phyloP scores from a whole-genome alignment of 2,329 filamentous ascomycete genomes.

The Venturia effusa region DNA sequence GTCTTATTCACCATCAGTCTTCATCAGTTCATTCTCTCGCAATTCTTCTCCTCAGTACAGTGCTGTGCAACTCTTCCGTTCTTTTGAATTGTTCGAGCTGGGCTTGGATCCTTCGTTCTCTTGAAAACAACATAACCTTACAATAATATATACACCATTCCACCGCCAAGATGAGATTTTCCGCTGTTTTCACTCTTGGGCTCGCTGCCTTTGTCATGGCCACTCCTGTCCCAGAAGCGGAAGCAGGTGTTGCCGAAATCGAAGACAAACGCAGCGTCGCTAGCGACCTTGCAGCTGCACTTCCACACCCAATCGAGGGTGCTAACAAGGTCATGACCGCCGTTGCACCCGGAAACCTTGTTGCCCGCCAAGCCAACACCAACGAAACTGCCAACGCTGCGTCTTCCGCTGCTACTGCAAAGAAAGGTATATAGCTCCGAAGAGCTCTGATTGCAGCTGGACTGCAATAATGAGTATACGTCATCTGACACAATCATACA shows the following conservation, averaged over 20 bases:
- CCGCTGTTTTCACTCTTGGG: constrained; percentile 1
- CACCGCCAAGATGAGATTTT: constrained; percentile 1
- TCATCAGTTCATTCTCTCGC: not conserved
- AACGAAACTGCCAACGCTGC: not conserved
- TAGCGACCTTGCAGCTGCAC: not conserved
- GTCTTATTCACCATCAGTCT: not conserved
- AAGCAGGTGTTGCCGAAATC: constrained; percentile 2
- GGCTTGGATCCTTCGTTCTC: constrained; percentile 5
- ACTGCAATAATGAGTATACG: not conserved
- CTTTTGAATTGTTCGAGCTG: not conserved
- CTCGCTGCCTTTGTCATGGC: constrained; percentile 3
- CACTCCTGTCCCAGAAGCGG: not conserved
- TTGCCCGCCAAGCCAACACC: not conserved
- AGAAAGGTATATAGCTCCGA: not conserved
- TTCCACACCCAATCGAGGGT: not conserved
- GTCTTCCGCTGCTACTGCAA: not conserved
- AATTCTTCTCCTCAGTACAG: not conserved
- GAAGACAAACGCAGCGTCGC: not conserved
- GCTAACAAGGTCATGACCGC: constrained; percentile 4
- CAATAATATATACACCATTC: not conserved
- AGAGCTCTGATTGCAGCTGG: not conserved
- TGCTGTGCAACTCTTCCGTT: constrained; percentile 5
- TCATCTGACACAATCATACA: not conserved
- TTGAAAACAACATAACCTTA: not conserved
- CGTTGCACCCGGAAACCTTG: not conserved